Percentiles rank a stretch among this genome's conserved stretches.
These are phyloP conservation scores for Yarrowia galli DNA, from an alignment of 1,139 yeast species.

Conservation along the genomic window DNA sequence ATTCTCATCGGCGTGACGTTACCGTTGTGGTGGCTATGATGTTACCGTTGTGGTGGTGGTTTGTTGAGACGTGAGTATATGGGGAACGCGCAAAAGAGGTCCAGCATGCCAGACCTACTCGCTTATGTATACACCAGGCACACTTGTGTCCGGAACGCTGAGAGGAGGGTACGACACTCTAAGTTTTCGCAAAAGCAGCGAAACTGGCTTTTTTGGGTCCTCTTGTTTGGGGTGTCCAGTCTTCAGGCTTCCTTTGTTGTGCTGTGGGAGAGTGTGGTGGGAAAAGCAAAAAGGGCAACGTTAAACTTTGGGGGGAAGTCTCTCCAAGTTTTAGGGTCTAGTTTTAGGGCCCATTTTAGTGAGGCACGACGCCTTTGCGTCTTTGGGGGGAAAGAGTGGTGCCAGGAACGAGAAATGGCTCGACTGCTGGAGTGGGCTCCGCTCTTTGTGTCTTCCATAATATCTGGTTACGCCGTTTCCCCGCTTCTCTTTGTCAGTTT, in stretches of 20 bases:
- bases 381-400: background rate
- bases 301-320: too few relatives aligned
- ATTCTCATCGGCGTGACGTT: too few relatives aligned
- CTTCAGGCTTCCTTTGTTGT: background rate
- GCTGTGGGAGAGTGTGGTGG: background rate
- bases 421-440: too few relatives aligned
- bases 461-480: too few relatives aligned
- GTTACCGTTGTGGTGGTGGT: slow-evolving; percentile 1
- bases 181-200: background rate
- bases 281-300: background rate
- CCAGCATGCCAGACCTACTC: slow-evolving; percentile 10
- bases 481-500: too few relatives aligned
- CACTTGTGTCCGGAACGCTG: too few relatives aligned
- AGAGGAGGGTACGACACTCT: background rate
- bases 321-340: background rate
- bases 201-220: background rate
- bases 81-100: background rate
- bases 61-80: background rate
- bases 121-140: slow-evolving; percentile 36
- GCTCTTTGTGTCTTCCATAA: too few relatives aligned
- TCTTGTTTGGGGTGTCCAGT: background rate
- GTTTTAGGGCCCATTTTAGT: background rate
- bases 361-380: background rate
- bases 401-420: too few relatives aligned
- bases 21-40: too few relatives aligned